These are phyloP conservation scores for Thalassiosira allenii DNA, from an alignment of 352 stramenopile genomes.

Conservation along the genomic window DNA sequence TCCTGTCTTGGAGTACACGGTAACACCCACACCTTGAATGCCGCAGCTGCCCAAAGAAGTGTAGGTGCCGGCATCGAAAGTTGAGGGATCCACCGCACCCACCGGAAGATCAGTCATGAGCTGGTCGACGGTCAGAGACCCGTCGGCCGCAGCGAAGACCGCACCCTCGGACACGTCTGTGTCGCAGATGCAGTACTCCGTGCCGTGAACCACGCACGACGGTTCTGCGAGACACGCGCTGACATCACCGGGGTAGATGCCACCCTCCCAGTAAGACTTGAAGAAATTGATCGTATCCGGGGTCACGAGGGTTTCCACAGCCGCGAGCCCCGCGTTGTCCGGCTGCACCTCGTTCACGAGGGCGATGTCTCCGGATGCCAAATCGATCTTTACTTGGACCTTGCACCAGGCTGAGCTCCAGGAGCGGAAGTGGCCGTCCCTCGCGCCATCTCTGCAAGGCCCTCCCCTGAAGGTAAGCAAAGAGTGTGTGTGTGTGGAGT, in stretches of 20 bases:
- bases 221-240: constrained; percentile 26
- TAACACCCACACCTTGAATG: not conserved
- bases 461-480: not conserved
- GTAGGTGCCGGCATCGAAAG: constrained; percentile 10
- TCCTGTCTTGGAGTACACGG: constrained; percentile 20
- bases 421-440: constrained; percentile 7
- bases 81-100: constrained; percentile 27
- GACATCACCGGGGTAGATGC: constrained; percentile 9
- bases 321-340: constrained; percentile 10
- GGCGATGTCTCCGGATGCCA: constrained; percentile 51
- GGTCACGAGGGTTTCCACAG: constrained; percentile 33
- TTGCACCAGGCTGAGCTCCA: constrained; percentile 48
- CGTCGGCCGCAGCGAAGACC: constrained; percentile 12
- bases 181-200: constrained; percentile 52
- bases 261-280: constrained; percentile 23
- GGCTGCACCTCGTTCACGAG: constrained; percentile 48
- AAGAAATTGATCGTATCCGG: constrained; percentile 44
- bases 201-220: constrained; percentile 28
- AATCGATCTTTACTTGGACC: constrained; percentile 56
- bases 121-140: constrained; percentile 22
- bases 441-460: not conserved
- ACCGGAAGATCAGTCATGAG: constrained; percentile 41
- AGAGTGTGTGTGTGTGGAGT: too few species aligned
- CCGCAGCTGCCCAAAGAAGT: constrained; percentile 11
- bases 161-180: constrained; percentile 12